phyloP scores from a whole-genome alignment of 768 basidiomycete genomes.

The Symmetrospora coprosmae region DNA sequence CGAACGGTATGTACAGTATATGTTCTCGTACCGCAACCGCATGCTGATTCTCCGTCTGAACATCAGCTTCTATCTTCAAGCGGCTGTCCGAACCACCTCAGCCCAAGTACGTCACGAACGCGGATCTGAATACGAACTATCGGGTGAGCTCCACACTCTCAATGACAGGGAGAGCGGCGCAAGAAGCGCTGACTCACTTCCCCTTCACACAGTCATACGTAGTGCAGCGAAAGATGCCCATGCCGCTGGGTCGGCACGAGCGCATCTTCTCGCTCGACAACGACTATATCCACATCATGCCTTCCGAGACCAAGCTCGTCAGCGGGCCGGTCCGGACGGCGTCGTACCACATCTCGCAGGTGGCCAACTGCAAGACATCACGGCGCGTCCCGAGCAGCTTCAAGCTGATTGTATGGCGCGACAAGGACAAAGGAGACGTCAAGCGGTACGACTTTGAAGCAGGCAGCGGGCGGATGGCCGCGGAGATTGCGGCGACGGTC shows the following conservation, averaged over 20 bases:
- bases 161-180: neutral
- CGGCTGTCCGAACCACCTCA: slow-evolving; percentile 57
- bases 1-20: slow-evolving; percentile 49
- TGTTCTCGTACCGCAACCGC: neutral
- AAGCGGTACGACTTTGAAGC: slow-evolving; percentile 98
- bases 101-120: slow-evolving; percentile 47
- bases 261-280: slow-evolving; percentile 87
- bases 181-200: neutral
- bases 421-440: slow-evolving; percentile 45
- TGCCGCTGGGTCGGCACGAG: slow-evolving; percentile 79
- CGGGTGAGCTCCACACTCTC: slow-evolving; percentile 46
- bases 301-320: slow-evolving; percentile 45
- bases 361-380: slow-evolving; percentile 68
- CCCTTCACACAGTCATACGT: slow-evolving; percentile 55
- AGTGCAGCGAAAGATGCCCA: slow-evolving; percentile 85
- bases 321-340: slow-evolving; percentile 70
- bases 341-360: slow-evolving; percentile 79
- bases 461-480: slow-evolving; percentile 43
- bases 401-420: slow-evolving; percentile 69
- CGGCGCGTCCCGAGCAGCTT: slow-evolving; percentile 66
- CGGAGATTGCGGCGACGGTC: slow-evolving; percentile 12
- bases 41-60: neutral
- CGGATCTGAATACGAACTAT: slow-evolving; percentile 72
- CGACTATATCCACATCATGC: slow-evolving; percentile 44
- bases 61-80: slow-evolving; percentile 87